A percentile compares a stretch with the other conserved stretches of the same genome.
phyloP scores from a whole-genome alignment of 208 protist genomes.

The Entamoeba invadens region DNA sequence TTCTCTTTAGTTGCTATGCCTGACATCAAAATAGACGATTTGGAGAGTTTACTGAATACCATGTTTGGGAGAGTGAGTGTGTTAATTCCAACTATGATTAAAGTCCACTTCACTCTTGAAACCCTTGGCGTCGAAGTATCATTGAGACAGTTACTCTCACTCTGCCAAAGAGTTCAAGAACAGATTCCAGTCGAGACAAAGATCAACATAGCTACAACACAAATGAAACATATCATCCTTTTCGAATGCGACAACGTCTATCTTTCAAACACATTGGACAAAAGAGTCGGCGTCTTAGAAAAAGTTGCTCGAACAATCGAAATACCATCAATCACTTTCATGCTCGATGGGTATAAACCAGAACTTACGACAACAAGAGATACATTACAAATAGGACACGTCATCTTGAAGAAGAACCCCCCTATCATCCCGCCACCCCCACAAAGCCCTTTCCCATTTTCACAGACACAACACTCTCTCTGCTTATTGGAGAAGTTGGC shows the following conservation, averaged over 20 bases:
- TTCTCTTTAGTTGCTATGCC: background rate
- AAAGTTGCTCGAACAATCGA: background rate
- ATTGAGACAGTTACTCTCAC: background rate
- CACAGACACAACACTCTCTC: slow-evolving; percentile 69
- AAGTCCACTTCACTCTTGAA: background rate
- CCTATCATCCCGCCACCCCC: background rate
- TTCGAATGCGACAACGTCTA: background rate
- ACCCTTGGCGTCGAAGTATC: background rate
- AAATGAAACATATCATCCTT: background rate
- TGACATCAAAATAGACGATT: background rate
- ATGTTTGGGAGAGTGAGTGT: background rate
- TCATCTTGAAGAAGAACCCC: no score
- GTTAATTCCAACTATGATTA: background rate
- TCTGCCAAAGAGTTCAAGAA: background rate
- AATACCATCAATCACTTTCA: background rate
- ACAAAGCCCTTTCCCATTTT: slow-evolving; percentile 50
- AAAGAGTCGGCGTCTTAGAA: background rate
- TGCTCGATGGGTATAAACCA: background rate
- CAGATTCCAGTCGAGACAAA: background rate
- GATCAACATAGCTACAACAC: background rate
- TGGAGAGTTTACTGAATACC: background rate
- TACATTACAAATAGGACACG: background rate
- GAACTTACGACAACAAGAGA: no score
- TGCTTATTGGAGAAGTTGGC: slow-evolving; percentile 74
- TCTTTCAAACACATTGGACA: background rate